Evolutionary conservation across 2,329 filamentous ascomycete species (phyloP), one percentile per base, ranked within the genome.

Genomic region (Metarhizium brunneum): DNA sequence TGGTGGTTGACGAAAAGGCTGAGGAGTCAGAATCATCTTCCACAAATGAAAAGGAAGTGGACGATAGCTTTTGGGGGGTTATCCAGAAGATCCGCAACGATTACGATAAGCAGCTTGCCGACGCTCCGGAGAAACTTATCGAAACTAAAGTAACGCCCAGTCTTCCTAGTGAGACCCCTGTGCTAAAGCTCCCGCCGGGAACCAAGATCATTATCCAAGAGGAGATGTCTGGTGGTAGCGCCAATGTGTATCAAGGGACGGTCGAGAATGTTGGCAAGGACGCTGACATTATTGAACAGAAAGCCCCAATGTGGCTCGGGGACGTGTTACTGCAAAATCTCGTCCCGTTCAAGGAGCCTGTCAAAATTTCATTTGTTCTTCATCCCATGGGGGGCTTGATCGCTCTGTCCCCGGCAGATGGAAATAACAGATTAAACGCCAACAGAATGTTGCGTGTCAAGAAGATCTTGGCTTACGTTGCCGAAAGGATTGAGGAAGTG

Each of bases 371-470:
- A 3, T 99, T 99, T 66, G 82, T 96, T 16, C 77, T 99, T 29
- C 84, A 94, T 62, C 92, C 94, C 0, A 80, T 88, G 63, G 86
- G 90, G 61, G 73, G 80, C 30, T 74, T 97, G 53, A 90, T 91
- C 0, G 81, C 80, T 54, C 87, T 96, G 52, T 82, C 87, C 36
- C 82, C 84, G 29, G 72, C 83, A 4, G 91, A 95, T 66, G 87
- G 86, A 53, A 95, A 92, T 69, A 92, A 92, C 61, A 86, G 94
- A 29, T 79, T 99, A 53, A 99, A 97, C 68, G 94, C 94, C 11
- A 99, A 97, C 67, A 84, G 92, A 55, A 97, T 99, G 94, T 78
- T 99, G 52, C 83, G 94, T 50, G 90, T 95, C 3, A 92, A 90
- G 74, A 99, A 99, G 76, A 94, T 99, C 25, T 74, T 97, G 56